A percentile compares a stretch with the other conserved stretches of the same genome.
phyloP scores from a whole-genome alignment of 176 grass and related monocot species.

The Phoenix dactylifera region DNA sequence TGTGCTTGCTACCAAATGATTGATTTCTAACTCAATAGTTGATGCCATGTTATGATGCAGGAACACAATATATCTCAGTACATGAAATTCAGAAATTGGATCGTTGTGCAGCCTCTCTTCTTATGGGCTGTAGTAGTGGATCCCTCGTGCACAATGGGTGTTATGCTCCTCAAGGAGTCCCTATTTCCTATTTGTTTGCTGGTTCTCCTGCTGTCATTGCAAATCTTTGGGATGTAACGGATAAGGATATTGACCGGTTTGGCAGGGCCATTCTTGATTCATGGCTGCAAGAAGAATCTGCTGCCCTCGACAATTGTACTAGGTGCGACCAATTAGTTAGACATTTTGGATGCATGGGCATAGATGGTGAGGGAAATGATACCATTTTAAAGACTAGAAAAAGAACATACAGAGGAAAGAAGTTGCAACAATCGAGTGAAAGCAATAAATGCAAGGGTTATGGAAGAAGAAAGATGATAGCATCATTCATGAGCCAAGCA shows the following conservation, averaged over 20 bases:
- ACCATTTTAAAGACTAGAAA: conserved; percentile 25
- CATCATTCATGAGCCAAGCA: conserved; percentile 56
- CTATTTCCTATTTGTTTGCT: conserved; percentile 73
- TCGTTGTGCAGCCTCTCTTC: conserved; percentile 65
- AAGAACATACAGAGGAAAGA: conserved; percentile 20
- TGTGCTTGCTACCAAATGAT: no score
- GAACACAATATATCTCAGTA: conserved; percentile 62
- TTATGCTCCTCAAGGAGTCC: conserved; percentile 62
- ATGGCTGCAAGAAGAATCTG: conserved; percentile 43
- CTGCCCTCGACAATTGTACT: conserved; percentile 22
- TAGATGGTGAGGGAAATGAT: conserved; percentile 18
- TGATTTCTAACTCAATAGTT: not conserved
- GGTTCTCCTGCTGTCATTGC: conserved; percentile 68
- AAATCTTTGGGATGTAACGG: conserved; percentile 79
- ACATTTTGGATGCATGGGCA: conserved; percentile 36
- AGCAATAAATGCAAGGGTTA: conserved; percentile 21
- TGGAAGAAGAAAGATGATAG: conserved; percentile 34
- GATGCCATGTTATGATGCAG: conserved; percentile 27
- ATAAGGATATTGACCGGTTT: conserved; percentile 74
- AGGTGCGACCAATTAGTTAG: conserved; percentile 25
- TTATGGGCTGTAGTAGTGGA: conserved; percentile 95
- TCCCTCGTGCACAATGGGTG: conserved; percentile 46
- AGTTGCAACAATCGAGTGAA: conserved; percentile 6
- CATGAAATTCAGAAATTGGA: conserved; percentile 75
- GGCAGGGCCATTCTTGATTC: conserved; percentile 68